phyloP scores from a whole-genome alignment of 2,329 filamentous ascomycete species.

The Fusarium decemcellulare region DNA sequence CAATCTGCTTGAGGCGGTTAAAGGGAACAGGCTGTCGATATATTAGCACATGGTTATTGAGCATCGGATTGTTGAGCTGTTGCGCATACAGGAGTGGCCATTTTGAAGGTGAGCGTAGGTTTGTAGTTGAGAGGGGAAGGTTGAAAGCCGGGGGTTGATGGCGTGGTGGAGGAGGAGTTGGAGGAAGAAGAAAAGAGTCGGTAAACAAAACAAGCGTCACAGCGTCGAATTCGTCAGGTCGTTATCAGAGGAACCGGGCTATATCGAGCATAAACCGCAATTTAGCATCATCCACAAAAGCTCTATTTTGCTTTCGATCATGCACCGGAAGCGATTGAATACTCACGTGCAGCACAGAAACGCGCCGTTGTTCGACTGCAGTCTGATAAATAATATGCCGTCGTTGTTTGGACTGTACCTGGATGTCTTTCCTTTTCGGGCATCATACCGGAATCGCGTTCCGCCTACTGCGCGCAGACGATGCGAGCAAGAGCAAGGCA shows the following conservation, averaged over 20 bases:
- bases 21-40: constrained; percentile 77
- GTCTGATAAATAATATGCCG: constrained; percentile 17
- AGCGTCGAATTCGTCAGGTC: constrained; percentile 42
- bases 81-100: constrained; percentile 56
- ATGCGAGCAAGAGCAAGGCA: constrained; percentile 40
- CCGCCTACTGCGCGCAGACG: constrained; percentile 11
- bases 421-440: constrained; percentile 48
- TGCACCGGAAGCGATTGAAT: constrained; percentile 13
- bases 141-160: constrained; percentile 42
- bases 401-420: constrained; percentile 41
- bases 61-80: not conserved
- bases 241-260: constrained; percentile 43
- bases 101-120: constrained; percentile 45
- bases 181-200: constrained; percentile 37
- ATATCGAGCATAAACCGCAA: constrained; percentile 33
- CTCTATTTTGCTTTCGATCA: constrained; percentile 28
- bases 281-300: constrained; percentile 28
- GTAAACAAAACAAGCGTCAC: constrained; percentile 49
- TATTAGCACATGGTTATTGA: constrained; percentile 37
- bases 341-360: constrained; percentile 29
- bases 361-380: constrained; percentile 7
- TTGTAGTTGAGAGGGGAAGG: constrained; percentile 35
- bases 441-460: constrained; percentile 18
- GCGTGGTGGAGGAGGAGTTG: constrained; percentile 36
- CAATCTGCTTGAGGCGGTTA: constrained; percentile 86